These are phyloP conservation scores for Polyplosphaeria fusca DNA, from an alignment of 495 filamentous ascomycete genomes.

Conservation along the genomic window DNA sequence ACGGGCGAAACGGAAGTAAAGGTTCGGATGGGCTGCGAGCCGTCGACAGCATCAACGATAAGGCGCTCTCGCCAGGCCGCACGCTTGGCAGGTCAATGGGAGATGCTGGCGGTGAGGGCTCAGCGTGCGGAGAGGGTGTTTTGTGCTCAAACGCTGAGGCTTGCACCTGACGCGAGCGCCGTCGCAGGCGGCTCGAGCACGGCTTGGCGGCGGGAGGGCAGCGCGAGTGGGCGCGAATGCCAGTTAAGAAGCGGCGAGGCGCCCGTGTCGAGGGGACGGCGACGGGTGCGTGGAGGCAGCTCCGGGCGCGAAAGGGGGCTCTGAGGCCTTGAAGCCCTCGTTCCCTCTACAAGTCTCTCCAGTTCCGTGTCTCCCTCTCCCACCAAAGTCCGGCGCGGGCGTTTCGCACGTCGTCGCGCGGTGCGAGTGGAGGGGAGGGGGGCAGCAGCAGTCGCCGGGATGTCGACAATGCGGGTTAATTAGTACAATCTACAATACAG, in stretches of 20 bases:
- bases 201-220: constrained; percentile 4
- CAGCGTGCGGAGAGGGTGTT: background rate
- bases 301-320: no score
- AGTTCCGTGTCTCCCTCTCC: no score
- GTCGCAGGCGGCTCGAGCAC: constrained; percentile 7
- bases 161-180: constrained; percentile 11
- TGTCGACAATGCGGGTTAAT: constrained; percentile 16
- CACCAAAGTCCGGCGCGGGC: no score
- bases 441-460: background rate
- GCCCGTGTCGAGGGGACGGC: background rate
- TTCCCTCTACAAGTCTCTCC: no score
- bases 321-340: no score
- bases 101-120: constrained; percentile 19
- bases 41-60: constrained; percentile 20
- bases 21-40: constrained; percentile 14
- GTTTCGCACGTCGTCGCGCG: background rate
- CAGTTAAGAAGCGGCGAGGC: constrained; percentile 8
- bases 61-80: constrained; percentile 2
- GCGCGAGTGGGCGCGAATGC: background rate
- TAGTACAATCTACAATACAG: constrained; percentile 18
- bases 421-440: no score
- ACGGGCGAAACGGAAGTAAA: constrained; percentile 22
- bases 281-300: no score
- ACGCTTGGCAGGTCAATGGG: constrained; percentile 5
- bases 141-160: constrained; percentile 22